phyloP scores from a whole-genome alignment of 106 monocot genomes.

The Phalaenopsis equestris region DNA sequence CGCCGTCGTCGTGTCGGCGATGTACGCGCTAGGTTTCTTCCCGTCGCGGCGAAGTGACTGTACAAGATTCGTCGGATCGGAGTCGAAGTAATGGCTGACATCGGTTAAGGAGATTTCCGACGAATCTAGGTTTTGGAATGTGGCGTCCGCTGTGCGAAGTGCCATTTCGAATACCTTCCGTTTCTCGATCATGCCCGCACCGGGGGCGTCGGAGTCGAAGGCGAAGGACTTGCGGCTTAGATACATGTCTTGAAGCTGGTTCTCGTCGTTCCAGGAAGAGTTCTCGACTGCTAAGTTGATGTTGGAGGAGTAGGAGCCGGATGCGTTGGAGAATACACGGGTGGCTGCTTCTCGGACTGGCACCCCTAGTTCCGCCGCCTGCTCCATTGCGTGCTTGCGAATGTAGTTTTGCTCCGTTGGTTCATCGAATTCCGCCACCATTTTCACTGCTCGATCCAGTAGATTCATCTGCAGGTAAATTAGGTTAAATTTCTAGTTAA shows the following conservation, averaged over 20 bases:
- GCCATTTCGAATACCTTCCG: slow-evolving; percentile 62
- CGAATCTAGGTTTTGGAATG: slow-evolving; percentile 75
- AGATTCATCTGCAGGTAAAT: slow-evolving; percentile 50
- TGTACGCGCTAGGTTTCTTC: slow-evolving; percentile 48
- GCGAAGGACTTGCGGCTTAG: slow-evolving; percentile 69
- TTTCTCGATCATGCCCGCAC: slow-evolving; percentile 52
- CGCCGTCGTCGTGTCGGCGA: slow-evolving; percentile 70
- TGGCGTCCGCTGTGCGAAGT: slow-evolving; percentile 61
- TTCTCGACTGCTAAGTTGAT: slow-evolving; percentile 70
- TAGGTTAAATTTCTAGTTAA: neutral
- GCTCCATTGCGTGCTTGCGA: slow-evolving; percentile 52
- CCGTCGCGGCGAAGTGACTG: slow-evolving; percentile 46
- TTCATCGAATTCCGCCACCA: slow-evolving; percentile 68
- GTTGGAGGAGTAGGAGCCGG: slow-evolving; percentile 76
- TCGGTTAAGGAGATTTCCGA: slow-evolving; percentile 69
- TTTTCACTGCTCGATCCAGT: slow-evolving; percentile 66
- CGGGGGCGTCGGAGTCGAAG: slow-evolving; percentile 65
- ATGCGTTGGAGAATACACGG: slow-evolving; percentile 64
- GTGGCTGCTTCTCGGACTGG: slow-evolving; percentile 56
- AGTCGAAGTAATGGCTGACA: slow-evolving; percentile 80
- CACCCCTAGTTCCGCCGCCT: slow-evolving; percentile 43
- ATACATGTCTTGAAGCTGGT: slow-evolving; percentile 79
- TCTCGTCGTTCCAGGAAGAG: slow-evolving; percentile 80
- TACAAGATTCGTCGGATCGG: slow-evolving; percentile 70
- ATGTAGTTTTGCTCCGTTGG: slow-evolving; percentile 57